Percentiles rank a stretch among this genome's conserved stretches.
phyloP scores from a whole-genome alignment of 139 green algal genomes.

The Chlamydomonas asymmetrica region DNA sequence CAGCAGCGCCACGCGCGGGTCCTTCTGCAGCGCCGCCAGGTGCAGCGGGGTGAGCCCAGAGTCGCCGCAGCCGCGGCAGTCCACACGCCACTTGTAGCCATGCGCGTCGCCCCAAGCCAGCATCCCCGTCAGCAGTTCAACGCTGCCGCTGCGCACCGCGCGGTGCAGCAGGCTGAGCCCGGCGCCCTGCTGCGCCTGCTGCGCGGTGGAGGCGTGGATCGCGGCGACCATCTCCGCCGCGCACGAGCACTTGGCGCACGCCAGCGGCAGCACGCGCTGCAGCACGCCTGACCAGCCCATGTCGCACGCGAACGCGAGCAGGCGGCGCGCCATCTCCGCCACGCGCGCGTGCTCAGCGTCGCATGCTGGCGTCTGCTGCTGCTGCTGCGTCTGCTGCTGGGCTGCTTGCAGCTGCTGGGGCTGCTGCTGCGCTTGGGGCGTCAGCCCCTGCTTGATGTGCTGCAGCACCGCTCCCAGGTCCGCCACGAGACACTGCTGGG shows the following conservation, averaged over 20 bases:
- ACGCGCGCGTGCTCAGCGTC: too few species aligned
- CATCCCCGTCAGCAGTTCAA: constrained; percentile 39
- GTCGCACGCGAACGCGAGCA: constrained; percentile 62
- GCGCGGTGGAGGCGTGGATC: constrained; percentile 18
- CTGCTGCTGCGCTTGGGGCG: too few species aligned
- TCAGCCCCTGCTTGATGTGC: too few species aligned
- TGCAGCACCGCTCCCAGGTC: constrained; percentile 54
- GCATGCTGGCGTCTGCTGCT: too few species aligned
- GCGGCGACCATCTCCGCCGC: constrained; percentile 45
- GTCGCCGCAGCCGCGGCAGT: constrained; percentile 32
- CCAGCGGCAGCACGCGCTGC: constrained; percentile 44
- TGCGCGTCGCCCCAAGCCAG: constrained; percentile 40
- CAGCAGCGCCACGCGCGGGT: constrained; percentile 40
- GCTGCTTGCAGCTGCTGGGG: too few species aligned
- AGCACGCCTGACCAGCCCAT: constrained; percentile 52
- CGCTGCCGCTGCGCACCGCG: constrained; percentile 36
- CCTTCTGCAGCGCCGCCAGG: constrained; percentile 51
- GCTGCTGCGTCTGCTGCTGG: too few species aligned
- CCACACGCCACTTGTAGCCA: constrained; percentile 39
- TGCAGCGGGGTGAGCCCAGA: constrained; percentile 58
- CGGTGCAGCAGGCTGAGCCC: constrained; percentile 49
- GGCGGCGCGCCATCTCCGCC: constrained; percentile 36
- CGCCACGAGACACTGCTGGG: constrained; percentile 32
- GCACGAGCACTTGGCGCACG: constrained; percentile 33
- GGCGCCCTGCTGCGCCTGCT: not conserved